A percentile compares a stretch with the other conserved stretches of the same genome.
phyloP scores from a whole-genome alignment of 202 grass and related monocot genomes.

The Bolboschoenoplectus hybrid region DNA sequence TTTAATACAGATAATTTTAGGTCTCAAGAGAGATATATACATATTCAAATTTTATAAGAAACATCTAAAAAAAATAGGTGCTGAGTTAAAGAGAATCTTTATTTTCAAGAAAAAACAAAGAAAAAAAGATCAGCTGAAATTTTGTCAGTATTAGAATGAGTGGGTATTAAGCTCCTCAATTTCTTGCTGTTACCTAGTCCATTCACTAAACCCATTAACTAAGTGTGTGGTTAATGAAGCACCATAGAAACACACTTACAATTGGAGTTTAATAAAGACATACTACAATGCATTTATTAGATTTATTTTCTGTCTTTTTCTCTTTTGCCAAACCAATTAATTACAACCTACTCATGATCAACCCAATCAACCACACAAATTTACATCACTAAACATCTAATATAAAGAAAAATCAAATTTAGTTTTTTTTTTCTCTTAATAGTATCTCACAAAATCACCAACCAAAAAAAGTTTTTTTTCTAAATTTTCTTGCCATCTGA shows the following conservation, averaged over 20 bases:
- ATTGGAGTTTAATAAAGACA: constrained; percentile 24
- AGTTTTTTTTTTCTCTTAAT: constrained; percentile 2
- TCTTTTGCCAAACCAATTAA: constrained; percentile 20
- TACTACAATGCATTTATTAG: neutral
- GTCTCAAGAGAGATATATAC: too few relatives aligned
- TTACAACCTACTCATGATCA: constrained; percentile 18
- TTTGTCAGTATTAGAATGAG: neutral
- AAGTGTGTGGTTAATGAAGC: constrained; percentile 12
- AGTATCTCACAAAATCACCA: constrained; percentile 23
- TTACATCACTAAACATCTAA: constrained; percentile 42
- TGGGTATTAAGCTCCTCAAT: constrained; percentile 1
- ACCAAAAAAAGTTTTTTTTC: neutral
- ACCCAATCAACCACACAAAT: constrained; percentile 37
- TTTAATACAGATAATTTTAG: too few relatives aligned
- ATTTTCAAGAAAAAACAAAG: too few relatives aligned
- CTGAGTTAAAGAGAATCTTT: too few relatives aligned
- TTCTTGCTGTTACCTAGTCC: constrained; percentile 16
- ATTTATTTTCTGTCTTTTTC: constrained; percentile 14
- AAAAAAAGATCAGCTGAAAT: neutral
- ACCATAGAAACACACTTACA: neutral
- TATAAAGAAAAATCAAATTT: constrained; percentile 34
- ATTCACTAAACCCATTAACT: constrained; percentile 28
- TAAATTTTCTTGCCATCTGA: constrained; percentile 46
- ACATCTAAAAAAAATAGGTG: too few relatives aligned
- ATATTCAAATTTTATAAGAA: too few relatives aligned